Evolutionary conservation across 2,329 filamentous ascomycete species (phyloP).

Genomic region (Diaporthe ilicicola): DNA sequence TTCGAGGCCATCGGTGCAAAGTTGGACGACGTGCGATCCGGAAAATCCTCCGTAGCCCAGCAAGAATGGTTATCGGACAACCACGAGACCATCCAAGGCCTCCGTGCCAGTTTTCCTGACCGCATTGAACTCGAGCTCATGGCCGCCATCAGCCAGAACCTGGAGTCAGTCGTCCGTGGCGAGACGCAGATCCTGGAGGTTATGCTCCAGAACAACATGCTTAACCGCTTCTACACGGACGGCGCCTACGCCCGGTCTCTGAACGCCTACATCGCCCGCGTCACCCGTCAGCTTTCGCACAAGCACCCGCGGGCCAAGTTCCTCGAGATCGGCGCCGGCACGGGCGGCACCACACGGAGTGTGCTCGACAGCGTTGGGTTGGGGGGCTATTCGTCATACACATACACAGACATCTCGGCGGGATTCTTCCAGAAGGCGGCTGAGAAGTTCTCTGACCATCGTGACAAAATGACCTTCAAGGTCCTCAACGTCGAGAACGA

Average conservation of each 20-base stretch:
- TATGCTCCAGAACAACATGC: slow-evolving; percentile 41
- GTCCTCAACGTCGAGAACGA: slow-evolving; percentile 41
- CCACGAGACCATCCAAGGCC: neutral
- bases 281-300: neutral
- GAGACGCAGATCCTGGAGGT: slow-evolving; percentile 43
- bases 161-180: slow-evolving; percentile 31
- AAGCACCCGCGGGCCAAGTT: slow-evolving; percentile 1
- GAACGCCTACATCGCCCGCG: slow-evolving; percentile 24
- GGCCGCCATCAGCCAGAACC: slow-evolving; percentile 31
- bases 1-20: slow-evolving; percentile 41
- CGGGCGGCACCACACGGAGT: slow-evolving; percentile 47
- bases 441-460: slow-evolving; percentile 37
- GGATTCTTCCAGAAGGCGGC: slow-evolving; percentile 45
- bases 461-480: slow-evolving; percentile 22
- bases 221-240: slow-evolving; percentile 41
- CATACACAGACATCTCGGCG: slow-evolving; percentile 52
- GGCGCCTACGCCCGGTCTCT: slow-evolving; percentile 1
- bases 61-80: neutral
- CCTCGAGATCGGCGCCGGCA: slow-evolving; percentile 44
- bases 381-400: slow-evolving; percentile 47
- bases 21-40: slow-evolving; percentile 41
- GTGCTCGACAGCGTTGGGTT: slow-evolving; percentile 44
- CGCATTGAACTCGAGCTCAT: slow-evolving; percentile 36
- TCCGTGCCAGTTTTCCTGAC: neutral
- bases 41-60: slow-evolving; percentile 30